Evolutionary conservation across 257 asterid species (phyloP).

Genomic region (Gentiana macrophylla): DNA sequence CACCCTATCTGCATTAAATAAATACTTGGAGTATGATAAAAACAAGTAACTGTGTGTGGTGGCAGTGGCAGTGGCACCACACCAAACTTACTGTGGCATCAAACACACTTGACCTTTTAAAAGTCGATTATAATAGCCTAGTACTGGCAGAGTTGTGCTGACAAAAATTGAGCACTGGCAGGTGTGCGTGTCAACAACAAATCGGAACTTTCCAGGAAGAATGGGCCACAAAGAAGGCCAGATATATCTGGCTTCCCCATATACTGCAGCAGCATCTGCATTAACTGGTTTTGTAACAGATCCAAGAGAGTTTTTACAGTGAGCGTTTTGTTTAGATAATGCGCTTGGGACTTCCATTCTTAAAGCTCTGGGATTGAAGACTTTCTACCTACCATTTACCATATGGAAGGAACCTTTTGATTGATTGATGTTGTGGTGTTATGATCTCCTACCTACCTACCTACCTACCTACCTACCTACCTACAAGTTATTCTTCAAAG

Average conservation of each 20-base stretch:
- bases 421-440: background rate
- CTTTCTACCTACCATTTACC: background rate
- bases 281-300: conserved; percentile 84
- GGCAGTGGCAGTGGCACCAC: no score
- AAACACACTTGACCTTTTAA: no score
- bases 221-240: conserved; percentile 97
- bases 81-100: no score
- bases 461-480: no score
- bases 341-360: background rate
- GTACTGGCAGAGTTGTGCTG: no score
- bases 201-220: conserved; percentile 80
- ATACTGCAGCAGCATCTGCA: conserved; percentile 93
- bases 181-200: conserved; percentile 84
- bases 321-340: background rate
- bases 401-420: background rate
- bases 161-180: conserved; percentile 12
- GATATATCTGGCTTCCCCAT: conserved; percentile 96
- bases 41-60: no score
- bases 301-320: conserved; percentile 79
- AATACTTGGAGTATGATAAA: background rate
- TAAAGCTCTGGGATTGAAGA: background rate
- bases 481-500: no score
- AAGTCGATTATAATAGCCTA: no score
- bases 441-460: no score
- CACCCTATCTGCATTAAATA: background rate